Evolutionary conservation across 2,329 filamentous ascomycete genomes (phyloP).

Genomic region (Alternaria atra): DNA sequence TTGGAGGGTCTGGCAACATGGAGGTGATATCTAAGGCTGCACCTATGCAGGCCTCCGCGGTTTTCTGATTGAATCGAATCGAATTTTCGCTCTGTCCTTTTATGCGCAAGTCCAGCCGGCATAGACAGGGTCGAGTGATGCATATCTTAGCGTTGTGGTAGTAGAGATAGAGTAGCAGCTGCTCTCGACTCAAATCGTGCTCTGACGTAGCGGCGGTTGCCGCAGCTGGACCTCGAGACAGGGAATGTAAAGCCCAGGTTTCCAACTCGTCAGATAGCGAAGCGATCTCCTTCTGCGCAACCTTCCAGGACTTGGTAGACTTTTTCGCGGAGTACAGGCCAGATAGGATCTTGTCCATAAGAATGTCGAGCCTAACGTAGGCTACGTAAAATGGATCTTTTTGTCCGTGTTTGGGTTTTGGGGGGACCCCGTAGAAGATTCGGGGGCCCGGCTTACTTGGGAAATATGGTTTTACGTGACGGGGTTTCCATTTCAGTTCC

Average conservation of each 20-base stretch:
- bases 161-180: constrained; percentile 31
- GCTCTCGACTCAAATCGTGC: constrained; percentile 20
- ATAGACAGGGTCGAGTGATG: constrained; percentile 52
- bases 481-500: constrained; percentile 4
- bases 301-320: constrained; percentile 45
- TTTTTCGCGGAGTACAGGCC: constrained; percentile 46
- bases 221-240: constrained; percentile 30
- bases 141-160: constrained; percentile 49
- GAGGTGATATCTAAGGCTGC: constrained; percentile 45
- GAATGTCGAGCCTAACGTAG: constrained; percentile 20
- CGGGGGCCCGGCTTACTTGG: background rate
- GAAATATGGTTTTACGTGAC: constrained; percentile 9
- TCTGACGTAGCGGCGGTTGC: background rate
- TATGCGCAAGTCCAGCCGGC: constrained; percentile 45
- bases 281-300: constrained; percentile 32
- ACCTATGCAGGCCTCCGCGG: constrained; percentile 45
- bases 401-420: too few relatives aligned
- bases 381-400: constrained; percentile 7
- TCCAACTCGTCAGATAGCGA: constrained; percentile 40
- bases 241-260: constrained; percentile 31
- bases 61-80: constrained; percentile 39
- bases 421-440: background rate
- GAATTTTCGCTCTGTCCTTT: constrained; percentile 41
- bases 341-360: constrained; percentile 26
- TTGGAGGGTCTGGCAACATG: constrained; percentile 41